These are phyloP conservation scores for Pistacia integerrima DNA, from an alignment of 345 rosid species.

Conservation along the genomic window DNA sequence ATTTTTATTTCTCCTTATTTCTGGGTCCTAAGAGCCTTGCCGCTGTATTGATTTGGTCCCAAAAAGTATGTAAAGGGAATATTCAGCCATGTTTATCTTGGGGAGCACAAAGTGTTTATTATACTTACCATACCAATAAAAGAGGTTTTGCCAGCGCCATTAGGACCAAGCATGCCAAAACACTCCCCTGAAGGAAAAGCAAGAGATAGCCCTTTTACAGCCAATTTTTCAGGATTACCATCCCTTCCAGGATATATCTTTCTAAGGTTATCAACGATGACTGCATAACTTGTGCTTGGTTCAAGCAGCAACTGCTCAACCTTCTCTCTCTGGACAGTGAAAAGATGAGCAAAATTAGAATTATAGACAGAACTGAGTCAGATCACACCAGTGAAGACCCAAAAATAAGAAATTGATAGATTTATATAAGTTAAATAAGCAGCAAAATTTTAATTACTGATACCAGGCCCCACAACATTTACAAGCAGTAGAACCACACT, in stretches of 20 bases:
- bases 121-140: constrained; percentile 87
- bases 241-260: constrained; percentile 92
- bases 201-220: constrained; percentile 89
- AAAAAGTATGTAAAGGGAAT: constrained; percentile 1
- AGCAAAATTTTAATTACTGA: background rate
- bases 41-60: constrained; percentile 12
- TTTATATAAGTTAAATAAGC: background rate
- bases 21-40: background rate
- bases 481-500: background rate
- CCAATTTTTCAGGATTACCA: constrained; percentile 84
- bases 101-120: background rate
- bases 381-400: background rate
- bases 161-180: constrained; percentile 98
- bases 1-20: background rate
- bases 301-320: constrained; percentile 73
- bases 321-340: constrained; percentile 59
- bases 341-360: background rate
- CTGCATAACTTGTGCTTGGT: constrained; percentile 50
- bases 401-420: background rate
- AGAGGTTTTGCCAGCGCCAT: constrained; percentile 97
- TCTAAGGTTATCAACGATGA: constrained; percentile 67
- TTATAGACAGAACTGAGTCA: background rate
- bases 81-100: background rate
- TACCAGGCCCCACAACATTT: background rate
- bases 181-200: constrained; percentile 92